phyloP scores from a whole-genome alignment of 2,329 filamentous ascomycete species.

The Trichoderma guizhouense region DNA sequence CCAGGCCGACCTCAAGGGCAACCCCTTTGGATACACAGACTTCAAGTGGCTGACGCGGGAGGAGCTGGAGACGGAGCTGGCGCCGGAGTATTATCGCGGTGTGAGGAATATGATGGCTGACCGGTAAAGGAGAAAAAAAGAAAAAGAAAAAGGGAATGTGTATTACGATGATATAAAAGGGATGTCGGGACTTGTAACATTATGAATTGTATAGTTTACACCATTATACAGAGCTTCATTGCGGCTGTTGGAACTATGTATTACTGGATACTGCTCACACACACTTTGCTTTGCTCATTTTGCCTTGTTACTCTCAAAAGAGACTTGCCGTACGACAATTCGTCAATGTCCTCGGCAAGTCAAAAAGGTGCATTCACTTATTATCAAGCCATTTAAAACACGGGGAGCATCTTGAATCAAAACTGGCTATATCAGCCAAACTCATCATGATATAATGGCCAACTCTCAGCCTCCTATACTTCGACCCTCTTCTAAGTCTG shows the following conservation, averaged over 20 bases:
- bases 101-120: slow-evolving; percentile 82
- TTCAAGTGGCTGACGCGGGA: slow-evolving; percentile 93
- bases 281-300: not conserved
- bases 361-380: not conserved
- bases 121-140: slow-evolving; percentile 52
- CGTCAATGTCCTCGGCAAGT: not conserved
- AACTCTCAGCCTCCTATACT: not conserved
- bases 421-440: not conserved
- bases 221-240: slow-evolving; percentile 21
- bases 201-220: slow-evolving; percentile 17
- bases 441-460: not conserved
- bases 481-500: not conserved
- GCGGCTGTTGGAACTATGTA: slow-evolving; percentile 33
- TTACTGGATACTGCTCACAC: too few species aligned
- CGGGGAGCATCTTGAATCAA: not conserved
- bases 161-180: slow-evolving; percentile 3
- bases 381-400: not conserved
- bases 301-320: not conserved
- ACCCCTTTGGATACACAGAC: slow-evolving; percentile 69
- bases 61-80: slow-evolving; percentile 70
- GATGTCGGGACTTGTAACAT: slow-evolving; percentile 12
- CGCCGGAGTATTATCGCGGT: slow-evolving; percentile 65
- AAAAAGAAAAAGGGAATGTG: not conserved
- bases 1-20: slow-evolving; percentile 76
- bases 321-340: not conserved